Evolutionary conservation across 352 stramenopile species (phyloP).

Genomic region (Phytopythium litorale): DNA sequence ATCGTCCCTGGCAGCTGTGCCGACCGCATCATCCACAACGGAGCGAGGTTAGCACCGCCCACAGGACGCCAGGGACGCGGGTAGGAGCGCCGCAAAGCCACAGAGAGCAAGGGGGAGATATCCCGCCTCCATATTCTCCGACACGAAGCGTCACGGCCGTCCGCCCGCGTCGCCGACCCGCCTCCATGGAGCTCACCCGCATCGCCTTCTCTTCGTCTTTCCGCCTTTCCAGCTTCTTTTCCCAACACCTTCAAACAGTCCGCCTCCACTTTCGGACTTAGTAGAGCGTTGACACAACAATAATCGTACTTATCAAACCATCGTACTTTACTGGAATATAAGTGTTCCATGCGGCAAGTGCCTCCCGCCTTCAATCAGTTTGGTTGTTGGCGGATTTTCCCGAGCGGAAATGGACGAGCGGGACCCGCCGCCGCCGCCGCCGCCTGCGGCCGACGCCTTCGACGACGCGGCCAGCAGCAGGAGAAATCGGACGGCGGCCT

Average conservation of each 20-base stretch:
- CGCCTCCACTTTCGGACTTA: not conserved
- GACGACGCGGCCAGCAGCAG: not conserved
- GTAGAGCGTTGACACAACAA: no score
- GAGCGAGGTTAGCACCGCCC: not conserved
- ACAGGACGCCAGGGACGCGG: not conserved
- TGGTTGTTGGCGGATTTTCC: constrained; percentile 1
- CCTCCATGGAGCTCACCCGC: not conserved
- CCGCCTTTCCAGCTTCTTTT: not conserved
- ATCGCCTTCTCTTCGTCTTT: not conserved
- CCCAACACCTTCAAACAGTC: not conserved
- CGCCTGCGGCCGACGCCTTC: not conserved
- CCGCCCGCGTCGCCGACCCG: not conserved
- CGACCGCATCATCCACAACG: not conserved
- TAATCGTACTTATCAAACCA: not conserved
- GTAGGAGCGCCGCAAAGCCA: not conserved
- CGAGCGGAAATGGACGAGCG: constrained; percentile 10
- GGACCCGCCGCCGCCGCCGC: constrained; percentile 22
- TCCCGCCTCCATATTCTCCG: not conserved
- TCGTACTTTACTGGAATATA: not conserved
- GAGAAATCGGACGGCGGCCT: not conserved
- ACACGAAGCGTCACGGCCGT: not conserved
- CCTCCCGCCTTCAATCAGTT: constrained; percentile 5
- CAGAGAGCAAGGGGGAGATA: not conserved
- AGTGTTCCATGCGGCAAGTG: not conserved
- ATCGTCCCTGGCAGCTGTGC: constrained; percentile 68